Percentiles rank a stretch among this genome's conserved stretches.
These are phyloP conservation scores for Penicillium sp. DNA, from an alignment of 2,329 filamentous ascomycete genomes.

Conservation along the genomic window DNA sequence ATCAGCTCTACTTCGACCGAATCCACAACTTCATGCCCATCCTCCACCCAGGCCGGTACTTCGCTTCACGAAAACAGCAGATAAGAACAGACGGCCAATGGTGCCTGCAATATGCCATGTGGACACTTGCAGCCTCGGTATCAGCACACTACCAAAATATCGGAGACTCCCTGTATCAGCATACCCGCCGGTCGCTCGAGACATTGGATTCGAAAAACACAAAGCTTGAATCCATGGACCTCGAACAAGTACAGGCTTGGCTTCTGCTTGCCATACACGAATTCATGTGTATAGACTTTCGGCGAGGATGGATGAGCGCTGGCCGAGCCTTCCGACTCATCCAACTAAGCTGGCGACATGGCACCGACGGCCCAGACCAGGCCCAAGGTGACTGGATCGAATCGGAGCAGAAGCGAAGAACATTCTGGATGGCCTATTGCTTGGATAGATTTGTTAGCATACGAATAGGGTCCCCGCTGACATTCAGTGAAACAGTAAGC, in stretches of 20 bases:
- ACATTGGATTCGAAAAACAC: background rate
- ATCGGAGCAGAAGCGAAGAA: slow-evolving; percentile 34
- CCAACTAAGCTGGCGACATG: slow-evolving; percentile 36
- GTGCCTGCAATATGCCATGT: slow-evolving; percentile 40
- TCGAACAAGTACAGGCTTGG: background rate
- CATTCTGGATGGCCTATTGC: slow-evolving; percentile 41
- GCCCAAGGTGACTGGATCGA: slow-evolving; percentile 17
- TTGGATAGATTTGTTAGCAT: slow-evolving; percentile 36
- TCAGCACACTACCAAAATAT: slow-evolving; percentile 34
- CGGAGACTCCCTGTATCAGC: slow-evolving; percentile 10
- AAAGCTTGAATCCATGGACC: background rate
- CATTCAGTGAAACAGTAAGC: background rate
- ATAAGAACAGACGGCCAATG: slow-evolving; percentile 10
- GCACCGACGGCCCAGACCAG: slow-evolving; percentile 29
- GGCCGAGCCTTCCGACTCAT: slow-evolving; percentile 41
- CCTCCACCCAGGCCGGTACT: slow-evolving; percentile 30
- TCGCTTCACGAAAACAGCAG: slow-evolving; percentile 21
- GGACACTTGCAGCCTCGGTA: slow-evolving; percentile 35
- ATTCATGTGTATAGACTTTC: slow-evolving; percentile 34
- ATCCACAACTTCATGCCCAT: slow-evolving; percentile 31
- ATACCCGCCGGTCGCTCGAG: background rate
- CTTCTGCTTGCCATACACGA: slow-evolving; percentile 40
- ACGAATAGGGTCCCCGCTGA: background rate
- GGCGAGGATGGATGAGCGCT: slow-evolving; percentile 39
- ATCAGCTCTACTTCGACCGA: slow-evolving; percentile 34